Percentiles rank a stretch among this genome's conserved stretches.
Evolutionary conservation across 2,329 filamentous ascomycete genomes (phyloP).

Genomic region (Xylariaceae sp.): DNA sequence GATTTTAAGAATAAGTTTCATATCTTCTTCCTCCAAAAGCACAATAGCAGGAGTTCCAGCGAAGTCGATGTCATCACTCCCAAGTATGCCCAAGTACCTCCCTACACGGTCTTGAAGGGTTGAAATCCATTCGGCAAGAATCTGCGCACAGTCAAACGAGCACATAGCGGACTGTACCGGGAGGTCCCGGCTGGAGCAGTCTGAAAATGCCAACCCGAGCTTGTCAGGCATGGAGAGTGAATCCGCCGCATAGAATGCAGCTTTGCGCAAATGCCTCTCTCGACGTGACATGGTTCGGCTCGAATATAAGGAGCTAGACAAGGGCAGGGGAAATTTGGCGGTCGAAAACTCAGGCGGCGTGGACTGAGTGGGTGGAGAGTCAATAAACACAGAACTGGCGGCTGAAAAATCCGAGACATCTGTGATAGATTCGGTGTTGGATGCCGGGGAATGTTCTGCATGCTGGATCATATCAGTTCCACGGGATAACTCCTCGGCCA

Average conservation of each 20-base stretch:
- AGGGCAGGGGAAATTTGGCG: slow-evolving; percentile 33
- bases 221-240: slow-evolving; percentile 85
- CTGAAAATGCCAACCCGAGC: slow-evolving; percentile 77
- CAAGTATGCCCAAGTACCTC: slow-evolving; percentile 78
- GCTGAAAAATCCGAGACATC: slow-evolving; percentile 46
- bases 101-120: slow-evolving; percentile 94
- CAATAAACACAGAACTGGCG: slow-evolving; percentile 43
- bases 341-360: slow-evolving; percentile 45
- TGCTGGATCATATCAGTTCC: slow-evolving; percentile 72
- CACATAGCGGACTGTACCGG: slow-evolving; percentile 89
- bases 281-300: slow-evolving; percentile 58
- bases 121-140: slow-evolving; percentile 89
- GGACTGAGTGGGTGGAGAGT: slow-evolving; percentile 48
- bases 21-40: slow-evolving; percentile 86
- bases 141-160: slow-evolving; percentile 87
- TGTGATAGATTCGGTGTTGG: slow-evolving; percentile 43
- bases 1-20: slow-evolving; percentile 77
- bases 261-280: slow-evolving; percentile 83
- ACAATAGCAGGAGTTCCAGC: slow-evolving; percentile 79
- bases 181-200: slow-evolving; percentile 76
- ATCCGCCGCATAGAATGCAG: slow-evolving; percentile 92
- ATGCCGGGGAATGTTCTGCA: slow-evolving; percentile 56
- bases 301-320: slow-evolving; percentile 28
- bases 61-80: slow-evolving; percentile 74
- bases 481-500: slow-evolving; percentile 79